Evolutionary conservation across 2,329 filamentous ascomycete species (phyloP), one percentile per base, ranked within the genome.

Genomic region (Calonectria pseudoreteaudii): DNA sequence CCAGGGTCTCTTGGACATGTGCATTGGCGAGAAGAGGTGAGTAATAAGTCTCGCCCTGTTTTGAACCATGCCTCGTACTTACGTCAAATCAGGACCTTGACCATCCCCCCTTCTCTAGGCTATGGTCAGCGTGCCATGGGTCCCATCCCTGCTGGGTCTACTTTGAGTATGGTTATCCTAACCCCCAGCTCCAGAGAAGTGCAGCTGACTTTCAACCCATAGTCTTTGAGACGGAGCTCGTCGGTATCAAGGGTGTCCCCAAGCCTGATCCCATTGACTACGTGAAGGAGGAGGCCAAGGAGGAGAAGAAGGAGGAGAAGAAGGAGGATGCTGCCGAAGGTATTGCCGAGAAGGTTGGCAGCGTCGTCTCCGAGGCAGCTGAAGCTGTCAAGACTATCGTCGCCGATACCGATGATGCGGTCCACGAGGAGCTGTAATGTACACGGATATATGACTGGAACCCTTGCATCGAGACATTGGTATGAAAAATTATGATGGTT

Each of bases 151-250:
- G 92, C 90, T 6, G 93, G 92, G 38, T 92, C 94, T 78, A 97
- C 95, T 72, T 86, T 98, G 81, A 88, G 93, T 94, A 89, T 56
- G 89, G 56, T 78, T 79, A 44, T 50, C 50, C 62, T 50, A 62
- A 70, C 66, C 64, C 47, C n/a, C 44, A 31, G 70, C 50, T 65
- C 31, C 47, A 78, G 70, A 81, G 70, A 71, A 81, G 70, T 60
- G 16, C 52, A 66, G 53, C 50, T 65, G 60, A 77, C 60, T 34
- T 36, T 34, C 53, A 16, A 68, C 47, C 34, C 67, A 58, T 80
- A 94, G 92, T 98, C 68, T 98, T 98, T 83, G 95, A 98, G 88
- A 98, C 96, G 58, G 95, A 98, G 86, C 88, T 98, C 78, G 88
- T 98, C 80, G 93, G 90, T 70, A 98, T 98, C 82, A 88, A 92